Conservation (phyloP, 441 rosid genomes). For the Gossypium davidsonii region DNA sequence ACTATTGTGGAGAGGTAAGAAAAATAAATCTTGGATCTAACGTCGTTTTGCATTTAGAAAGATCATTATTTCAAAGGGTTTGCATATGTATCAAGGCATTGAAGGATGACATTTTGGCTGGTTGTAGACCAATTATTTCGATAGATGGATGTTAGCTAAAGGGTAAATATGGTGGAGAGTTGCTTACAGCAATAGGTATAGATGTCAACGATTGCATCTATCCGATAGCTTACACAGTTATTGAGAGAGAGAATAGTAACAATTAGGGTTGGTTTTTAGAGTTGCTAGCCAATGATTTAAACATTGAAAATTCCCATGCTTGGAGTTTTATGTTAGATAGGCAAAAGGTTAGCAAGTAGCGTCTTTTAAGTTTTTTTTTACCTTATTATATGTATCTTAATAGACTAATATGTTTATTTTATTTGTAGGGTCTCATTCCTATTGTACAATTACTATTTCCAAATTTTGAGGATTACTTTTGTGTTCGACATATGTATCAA, state of each 20-base stretch:
- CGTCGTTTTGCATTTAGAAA: no score
- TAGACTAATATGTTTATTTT: background rate
- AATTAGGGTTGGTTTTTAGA: background rate
- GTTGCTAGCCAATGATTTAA: background rate
- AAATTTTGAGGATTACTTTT: background rate
- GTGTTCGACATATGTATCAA: background rate
- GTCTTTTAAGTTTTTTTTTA: background rate
- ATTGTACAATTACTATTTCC: background rate
- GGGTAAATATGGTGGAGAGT: background rate
- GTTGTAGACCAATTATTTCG: no score
- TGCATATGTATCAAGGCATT: no score
- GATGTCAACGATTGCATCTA: background rate
- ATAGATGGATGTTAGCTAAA: background rate
- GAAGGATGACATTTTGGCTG: no score
- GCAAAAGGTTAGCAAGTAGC: background rate
- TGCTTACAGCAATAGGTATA: background rate
- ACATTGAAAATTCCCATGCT: background rate
- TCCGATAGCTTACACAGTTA: background rate
- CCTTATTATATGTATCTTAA: background rate
- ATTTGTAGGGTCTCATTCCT: background rate
- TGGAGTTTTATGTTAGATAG: background rate
- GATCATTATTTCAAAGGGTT: no score
- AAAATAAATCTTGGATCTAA: no score
- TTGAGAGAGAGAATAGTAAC: background rate
- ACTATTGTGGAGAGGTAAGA: no score